Evolutionary conservation across 208 protist species (phyloP).

Genomic region (Trypanosoma brucei): DNA sequence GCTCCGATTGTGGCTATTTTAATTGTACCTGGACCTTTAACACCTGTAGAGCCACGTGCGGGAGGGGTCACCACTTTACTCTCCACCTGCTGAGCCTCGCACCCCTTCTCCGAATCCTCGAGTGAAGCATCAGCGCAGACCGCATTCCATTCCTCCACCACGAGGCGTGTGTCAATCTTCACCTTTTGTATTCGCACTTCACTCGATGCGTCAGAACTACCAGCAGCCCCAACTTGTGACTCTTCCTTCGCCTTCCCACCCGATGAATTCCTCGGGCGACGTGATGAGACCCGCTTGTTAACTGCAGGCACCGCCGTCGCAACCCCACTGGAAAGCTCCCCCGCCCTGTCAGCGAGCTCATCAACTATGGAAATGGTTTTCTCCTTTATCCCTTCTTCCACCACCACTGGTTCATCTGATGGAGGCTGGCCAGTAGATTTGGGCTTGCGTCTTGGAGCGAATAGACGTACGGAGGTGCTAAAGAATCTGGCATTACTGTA

Average conservation of each 20-base stretch:
- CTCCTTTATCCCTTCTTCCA: neutral
- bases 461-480: neutral
- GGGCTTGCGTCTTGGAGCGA: neutral
- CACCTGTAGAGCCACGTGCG: neutral
- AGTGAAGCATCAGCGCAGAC: slow-evolving; percentile 3
- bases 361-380: neutral
- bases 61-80: neutral
- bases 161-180: slow-evolving; percentile 10
- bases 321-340: neutral
- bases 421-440: too few relatives aligned
- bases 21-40: neutral
- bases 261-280: neutral
- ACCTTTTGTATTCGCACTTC: neutral
- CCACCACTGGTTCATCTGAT: neutral
- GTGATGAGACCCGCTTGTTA: neutral
- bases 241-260: neutral
- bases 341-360: neutral
- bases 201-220: neutral
- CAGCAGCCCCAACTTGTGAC: neutral
- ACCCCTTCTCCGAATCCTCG: neutral
- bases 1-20: slow-evolving; percentile 7
- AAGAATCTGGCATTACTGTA: neutral
- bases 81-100: neutral
- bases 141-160: slow-evolving; percentile 18
- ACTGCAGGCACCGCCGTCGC: neutral